These are phyloP conservation scores for Chlorella sp. DNA, from an alignment of 139 green algal genomes.

Conservation along the genomic window DNA sequence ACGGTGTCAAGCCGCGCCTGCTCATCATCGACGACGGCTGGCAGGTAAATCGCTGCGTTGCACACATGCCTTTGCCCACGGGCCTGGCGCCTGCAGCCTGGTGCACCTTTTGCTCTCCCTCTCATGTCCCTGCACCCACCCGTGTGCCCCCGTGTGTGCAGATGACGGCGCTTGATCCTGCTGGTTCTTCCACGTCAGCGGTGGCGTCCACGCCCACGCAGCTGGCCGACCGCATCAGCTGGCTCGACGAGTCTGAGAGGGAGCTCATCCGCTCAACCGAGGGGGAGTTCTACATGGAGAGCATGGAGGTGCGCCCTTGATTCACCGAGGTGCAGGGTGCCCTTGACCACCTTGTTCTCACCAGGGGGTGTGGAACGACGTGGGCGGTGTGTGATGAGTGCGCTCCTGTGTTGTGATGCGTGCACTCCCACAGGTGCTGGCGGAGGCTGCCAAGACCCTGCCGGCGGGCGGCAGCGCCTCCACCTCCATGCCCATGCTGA, in stretches of 20 bases:
- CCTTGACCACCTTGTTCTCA: too few relatives aligned
- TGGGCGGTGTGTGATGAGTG: not conserved
- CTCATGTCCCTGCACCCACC: too few relatives aligned
- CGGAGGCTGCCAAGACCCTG: constrained; percentile 30
- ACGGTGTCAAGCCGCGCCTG: constrained; percentile 50
- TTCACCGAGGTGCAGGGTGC: too few relatives aligned
- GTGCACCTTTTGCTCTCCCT: too few relatives aligned
- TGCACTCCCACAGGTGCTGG: constrained; percentile 22
- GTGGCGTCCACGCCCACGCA: constrained; percentile 16
- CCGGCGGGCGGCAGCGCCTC: constrained; percentile 13
- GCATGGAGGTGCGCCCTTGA: constrained; percentile 25
- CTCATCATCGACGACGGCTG: constrained; percentile 85
- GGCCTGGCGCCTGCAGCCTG: too few relatives aligned
- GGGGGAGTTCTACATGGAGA: constrained; percentile 44
- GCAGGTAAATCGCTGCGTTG: too few relatives aligned
- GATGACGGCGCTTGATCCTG: constrained; percentile 49
- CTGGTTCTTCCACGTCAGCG: constrained; percentile 21
- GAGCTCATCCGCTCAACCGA: constrained; percentile 12
- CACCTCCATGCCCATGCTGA: constrained; percentile 12
- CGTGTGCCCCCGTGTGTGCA: too few relatives aligned
- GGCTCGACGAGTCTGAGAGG: constrained; percentile 5
- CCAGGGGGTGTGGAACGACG: too few relatives aligned
- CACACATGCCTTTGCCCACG: too few relatives aligned
- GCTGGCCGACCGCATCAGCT: constrained; percentile 32
- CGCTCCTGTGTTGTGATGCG: too few relatives aligned